phyloP scores from a whole-genome alignment of 176 grass and related monocot genomes.

The Dendrocalamus sinicus region DNA sequence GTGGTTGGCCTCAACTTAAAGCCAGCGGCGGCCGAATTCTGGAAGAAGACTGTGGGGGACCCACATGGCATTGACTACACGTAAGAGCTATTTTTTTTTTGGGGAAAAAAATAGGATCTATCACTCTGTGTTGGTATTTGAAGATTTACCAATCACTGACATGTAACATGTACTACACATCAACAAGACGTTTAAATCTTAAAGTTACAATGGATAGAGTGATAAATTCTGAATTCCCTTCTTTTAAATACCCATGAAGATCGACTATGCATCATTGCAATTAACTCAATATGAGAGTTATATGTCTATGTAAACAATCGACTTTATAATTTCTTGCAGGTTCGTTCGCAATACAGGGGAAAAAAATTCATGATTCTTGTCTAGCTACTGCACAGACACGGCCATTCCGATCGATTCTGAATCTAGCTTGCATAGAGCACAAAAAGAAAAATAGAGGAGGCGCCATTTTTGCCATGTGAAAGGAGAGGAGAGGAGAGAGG shows the following conservation, averaged over 20 bases:
- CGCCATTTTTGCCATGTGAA: constrained; percentile 25
- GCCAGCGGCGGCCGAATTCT: constrained; percentile 31
- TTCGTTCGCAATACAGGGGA: not conserved
- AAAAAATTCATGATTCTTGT: not conserved
- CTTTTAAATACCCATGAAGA: too few species aligned
- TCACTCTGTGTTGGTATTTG: too few species aligned
- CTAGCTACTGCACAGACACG: not conserved
- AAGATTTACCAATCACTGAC: too few species aligned
- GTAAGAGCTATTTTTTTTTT: too few species aligned
- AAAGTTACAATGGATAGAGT: too few species aligned
- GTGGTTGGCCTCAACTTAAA: constrained; percentile 44
- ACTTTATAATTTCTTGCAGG: not conserved
- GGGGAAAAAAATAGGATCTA: too few species aligned
- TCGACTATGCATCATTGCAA: not conserved
- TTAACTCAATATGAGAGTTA: too few species aligned
- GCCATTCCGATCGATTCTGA: not conserved
- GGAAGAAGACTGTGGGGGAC: not conserved
- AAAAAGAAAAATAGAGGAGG: not conserved
- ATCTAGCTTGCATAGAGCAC: not conserved
- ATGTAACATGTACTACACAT: too few species aligned
- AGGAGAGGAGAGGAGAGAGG: not conserved
- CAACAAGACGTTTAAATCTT: too few species aligned
- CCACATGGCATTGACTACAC: not conserved
- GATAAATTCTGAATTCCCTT: too few species aligned
- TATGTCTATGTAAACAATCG: too few species aligned